Conservation (phyloP, 2,329 filamentous ascomycete species). For the Alternaria infectoria region DNA sequence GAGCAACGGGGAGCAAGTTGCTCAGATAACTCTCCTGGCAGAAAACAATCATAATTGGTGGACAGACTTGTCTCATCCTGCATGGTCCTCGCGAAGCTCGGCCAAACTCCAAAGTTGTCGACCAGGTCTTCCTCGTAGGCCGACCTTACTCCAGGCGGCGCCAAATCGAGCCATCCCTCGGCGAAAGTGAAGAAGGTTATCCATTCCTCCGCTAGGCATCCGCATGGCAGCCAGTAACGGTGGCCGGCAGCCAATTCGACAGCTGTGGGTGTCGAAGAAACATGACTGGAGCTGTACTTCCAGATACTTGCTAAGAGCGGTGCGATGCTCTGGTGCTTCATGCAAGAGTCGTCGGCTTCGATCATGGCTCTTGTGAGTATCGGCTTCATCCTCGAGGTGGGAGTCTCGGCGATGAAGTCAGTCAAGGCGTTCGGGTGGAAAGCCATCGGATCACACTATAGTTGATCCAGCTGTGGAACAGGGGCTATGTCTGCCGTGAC, state of each 20-base stretch:
- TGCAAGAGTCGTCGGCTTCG: neutral
- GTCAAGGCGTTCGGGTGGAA: neutral
- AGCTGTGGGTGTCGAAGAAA: neutral
- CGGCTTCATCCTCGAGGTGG: neutral
- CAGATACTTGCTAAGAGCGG: neutral
- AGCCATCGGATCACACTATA: neutral
- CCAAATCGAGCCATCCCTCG: neutral
- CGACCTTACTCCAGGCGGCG: neutral
- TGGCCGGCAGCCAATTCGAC: slow-evolving; percentile 4
- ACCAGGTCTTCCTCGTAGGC: neutral
- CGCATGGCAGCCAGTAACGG: slow-evolving; percentile 5
- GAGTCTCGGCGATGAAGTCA: neutral
- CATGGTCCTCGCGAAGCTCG: neutral
- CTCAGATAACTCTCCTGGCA: neutral
- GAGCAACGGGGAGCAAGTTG: neutral
- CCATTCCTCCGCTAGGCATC: slow-evolving; percentile 5
- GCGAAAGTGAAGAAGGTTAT: slow-evolving; percentile 1
- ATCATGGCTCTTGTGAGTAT: neutral
- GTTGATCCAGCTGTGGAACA: neutral
- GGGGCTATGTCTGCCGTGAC: neutral
- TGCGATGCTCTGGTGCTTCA: neutral
- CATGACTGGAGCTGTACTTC: neutral
- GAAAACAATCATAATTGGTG: neutral
- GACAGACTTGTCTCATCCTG: neutral
- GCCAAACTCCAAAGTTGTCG: neutral